A percentile compares a stretch with the other conserved stretches of the same genome.
phyloP scores from a whole-genome alignment of 768 basidiomycete genomes.

The Lepiota subincarnata region DNA sequence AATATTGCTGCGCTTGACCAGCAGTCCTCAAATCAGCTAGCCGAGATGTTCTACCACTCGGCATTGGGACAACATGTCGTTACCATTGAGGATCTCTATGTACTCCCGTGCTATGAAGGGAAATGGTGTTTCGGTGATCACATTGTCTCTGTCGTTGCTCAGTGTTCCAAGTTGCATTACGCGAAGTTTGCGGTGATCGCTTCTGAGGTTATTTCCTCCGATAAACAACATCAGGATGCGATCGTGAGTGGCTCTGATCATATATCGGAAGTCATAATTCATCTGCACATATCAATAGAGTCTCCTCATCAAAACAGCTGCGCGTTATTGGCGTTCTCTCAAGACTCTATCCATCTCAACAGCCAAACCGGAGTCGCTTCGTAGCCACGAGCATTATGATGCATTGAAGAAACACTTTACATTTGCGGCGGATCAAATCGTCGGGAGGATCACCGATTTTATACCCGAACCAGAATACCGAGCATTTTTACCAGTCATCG shows the following conservation, averaged over 20 bases:
- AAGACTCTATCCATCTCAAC: constrained; percentile 1
- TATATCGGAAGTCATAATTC: neutral
- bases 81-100: constrained; percentile 4
- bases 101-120: constrained; percentile 4
- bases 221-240: neutral
- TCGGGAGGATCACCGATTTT: neutral
- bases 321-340: neutral
- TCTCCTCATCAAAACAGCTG: neutral
- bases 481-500: neutral
- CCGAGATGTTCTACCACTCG: constrained; percentile 1
- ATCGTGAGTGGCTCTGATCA: neutral
- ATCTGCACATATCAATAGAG: neutral
- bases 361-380: constrained; percentile 4
- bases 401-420: constrained; percentile 6
- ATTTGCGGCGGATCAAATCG: neutral
- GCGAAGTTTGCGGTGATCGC: constrained; percentile 7
- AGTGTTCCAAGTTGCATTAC: neutral
- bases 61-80: neutral
- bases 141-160: neutral
- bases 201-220: constrained; percentile 5
- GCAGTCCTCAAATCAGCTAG: constrained; percentile 1
- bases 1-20: neutral
- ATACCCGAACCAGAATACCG: neutral
- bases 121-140: constrained; percentile 10
- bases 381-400: neutral